Conservation (phyloP, 768 basidiomycete genomes). For the Porphyrellus cyaneotinctus region DNA sequence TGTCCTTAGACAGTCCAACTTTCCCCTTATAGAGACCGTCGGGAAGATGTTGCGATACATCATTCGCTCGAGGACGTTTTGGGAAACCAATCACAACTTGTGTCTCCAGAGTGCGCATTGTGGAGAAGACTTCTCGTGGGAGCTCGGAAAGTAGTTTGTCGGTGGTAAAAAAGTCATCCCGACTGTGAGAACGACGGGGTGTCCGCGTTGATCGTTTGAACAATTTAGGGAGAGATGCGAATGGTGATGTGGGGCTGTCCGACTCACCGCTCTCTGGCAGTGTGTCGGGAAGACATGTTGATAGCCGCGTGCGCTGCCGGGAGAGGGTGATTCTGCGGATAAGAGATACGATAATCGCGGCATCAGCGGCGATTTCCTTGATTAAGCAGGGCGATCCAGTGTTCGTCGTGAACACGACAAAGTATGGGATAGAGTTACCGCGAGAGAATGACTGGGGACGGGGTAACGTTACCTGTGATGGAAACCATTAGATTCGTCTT, state of each 20-base stretch:
- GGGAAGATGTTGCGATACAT: conserved; percentile 49
- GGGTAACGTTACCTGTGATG: conserved; percentile 54
- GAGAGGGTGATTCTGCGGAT: conserved; percentile 56
- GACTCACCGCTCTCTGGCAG: conserved; percentile 48
- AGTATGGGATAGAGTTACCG: conserved; percentile 60
- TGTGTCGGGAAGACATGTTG: conserved; percentile 48
- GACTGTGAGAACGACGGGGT: conserved; percentile 14
- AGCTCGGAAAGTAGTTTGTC: conserved; percentile 26
- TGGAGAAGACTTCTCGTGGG: conserved; percentile 18
- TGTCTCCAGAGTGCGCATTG: conserved; percentile 30
- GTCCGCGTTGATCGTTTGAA: conserved; percentile 30
- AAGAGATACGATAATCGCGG: conserved; percentile 65
- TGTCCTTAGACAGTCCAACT: conserved; percentile 49
- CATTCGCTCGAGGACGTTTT: conserved; percentile 54
- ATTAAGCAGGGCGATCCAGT: conserved; percentile 51
- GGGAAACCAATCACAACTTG: conserved; percentile 64
- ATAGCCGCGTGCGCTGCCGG: conserved; percentile 34
- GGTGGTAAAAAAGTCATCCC: conserved; percentile 2
- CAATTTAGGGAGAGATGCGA: conserved; percentile 17
- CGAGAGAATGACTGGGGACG: conserved; percentile 59
- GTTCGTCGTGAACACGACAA: conserved; percentile 66
- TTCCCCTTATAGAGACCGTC: conserved; percentile 66
- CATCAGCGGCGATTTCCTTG: conserved; percentile 65
- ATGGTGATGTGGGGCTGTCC: conserved; percentile 18
- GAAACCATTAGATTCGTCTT: neutral